A percentile compares a stretch with the other conserved stretches of the same genome.
phyloP scores from a whole-genome alignment of 1,284 basidiomycete species.

The Rhizoctonia solani region DNA sequence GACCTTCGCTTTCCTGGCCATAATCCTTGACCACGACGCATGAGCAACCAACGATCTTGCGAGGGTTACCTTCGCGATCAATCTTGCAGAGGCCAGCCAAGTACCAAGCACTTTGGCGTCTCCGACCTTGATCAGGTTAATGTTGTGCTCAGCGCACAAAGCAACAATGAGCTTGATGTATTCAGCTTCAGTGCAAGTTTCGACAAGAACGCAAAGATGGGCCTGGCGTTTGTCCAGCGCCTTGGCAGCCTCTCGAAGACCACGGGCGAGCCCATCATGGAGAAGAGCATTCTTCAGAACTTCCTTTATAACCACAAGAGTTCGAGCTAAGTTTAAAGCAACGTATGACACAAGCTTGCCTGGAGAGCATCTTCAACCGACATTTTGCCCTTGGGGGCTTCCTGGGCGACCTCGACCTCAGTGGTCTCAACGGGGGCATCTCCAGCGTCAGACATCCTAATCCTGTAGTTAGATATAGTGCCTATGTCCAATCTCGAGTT shows the following conservation, averaged over 20 bases:
- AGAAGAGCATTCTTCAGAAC: constrained; percentile 95
- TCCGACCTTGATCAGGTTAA: constrained; percentile 97
- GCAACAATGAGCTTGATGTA: constrained; percentile 99
- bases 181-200: constrained; percentile 98
- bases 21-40: constrained; percentile 99
- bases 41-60: constrained; percentile 95
- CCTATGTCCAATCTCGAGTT: no score
- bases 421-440: constrained; percentile 78
- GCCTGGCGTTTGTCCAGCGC: constrained; percentile 98
- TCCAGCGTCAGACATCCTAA: constrained; percentile 98
- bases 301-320: constrained; percentile 57
- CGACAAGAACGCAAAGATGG: constrained; percentile 97
- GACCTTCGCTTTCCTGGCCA: constrained; percentile 92
- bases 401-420: constrained; percentile 81
- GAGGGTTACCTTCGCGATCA: constrained; percentile 97
- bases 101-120: constrained; percentile 97
- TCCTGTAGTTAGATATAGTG: neutral
- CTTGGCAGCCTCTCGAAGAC: constrained; percentile 97
- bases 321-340: constrained; percentile 2
- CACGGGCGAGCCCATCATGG: constrained; percentile 97
- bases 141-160: constrained; percentile 98
- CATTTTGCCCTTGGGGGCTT: constrained; percentile 92
- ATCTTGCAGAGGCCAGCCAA: constrained; percentile 99
- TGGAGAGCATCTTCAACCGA: constrained; percentile 98
- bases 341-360: constrained; percentile 52